Percentiles rank a stretch among this genome's conserved stretches.
phyloP scores from a whole-genome alignment of 768 basidiomycete species.

The Lactifluus rugatus region DNA sequence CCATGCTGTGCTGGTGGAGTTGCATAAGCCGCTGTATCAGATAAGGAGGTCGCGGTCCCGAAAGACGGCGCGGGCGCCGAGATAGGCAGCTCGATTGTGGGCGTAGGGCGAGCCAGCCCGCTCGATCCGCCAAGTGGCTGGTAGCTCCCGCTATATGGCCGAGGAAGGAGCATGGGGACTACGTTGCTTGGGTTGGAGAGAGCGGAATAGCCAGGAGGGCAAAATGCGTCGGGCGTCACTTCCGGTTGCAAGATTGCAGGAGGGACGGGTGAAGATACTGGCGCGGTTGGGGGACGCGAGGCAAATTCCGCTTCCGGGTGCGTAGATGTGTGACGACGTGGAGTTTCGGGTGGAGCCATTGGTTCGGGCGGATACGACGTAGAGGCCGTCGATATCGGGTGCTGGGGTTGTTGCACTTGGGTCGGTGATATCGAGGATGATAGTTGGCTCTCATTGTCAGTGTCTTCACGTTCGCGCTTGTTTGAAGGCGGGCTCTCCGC shows the following conservation, averaged over 20 bases:
- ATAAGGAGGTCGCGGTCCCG: background rate
- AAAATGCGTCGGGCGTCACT: background rate
- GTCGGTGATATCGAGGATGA: background rate
- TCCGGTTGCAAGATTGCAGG: background rate
- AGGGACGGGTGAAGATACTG: background rate
- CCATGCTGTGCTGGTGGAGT: background rate
- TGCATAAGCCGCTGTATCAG: background rate
- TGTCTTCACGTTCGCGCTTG: slow-evolving; percentile 14
- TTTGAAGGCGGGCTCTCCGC: slow-evolving; percentile 13
- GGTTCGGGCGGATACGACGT: background rate
- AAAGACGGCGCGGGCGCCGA: background rate
- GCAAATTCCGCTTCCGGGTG: background rate
- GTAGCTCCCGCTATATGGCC: slow-evolving; percentile 2
- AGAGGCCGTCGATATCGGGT: background rate
- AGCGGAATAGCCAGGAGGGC: background rate
- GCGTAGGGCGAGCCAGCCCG: background rate
- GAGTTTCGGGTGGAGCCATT: background rate
- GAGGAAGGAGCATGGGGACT: background rate
- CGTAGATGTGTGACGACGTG: background rate
- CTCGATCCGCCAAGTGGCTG: slow-evolving; percentile 7
- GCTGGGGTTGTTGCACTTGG: background rate
- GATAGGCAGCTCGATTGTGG: background rate
- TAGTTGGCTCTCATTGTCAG: background rate
- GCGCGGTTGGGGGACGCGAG: background rate
- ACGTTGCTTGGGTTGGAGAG: background rate